Evolutionary conservation across 352 stramenopile species (phyloP).

Genomic region (Thraustotheca clavata): DNA sequence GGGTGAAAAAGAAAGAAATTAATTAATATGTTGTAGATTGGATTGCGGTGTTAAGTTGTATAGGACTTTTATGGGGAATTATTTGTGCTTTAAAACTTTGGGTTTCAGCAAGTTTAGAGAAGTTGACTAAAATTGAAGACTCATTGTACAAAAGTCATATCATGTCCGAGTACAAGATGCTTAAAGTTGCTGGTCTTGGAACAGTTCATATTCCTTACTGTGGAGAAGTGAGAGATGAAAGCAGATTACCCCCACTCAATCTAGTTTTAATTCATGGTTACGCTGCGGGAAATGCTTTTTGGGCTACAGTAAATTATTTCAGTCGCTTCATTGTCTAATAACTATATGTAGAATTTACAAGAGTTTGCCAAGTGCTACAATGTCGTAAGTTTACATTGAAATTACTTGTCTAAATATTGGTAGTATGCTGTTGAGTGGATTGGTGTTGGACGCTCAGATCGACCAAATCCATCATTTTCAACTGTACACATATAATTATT

Average conservation of each 20-base stretch:
- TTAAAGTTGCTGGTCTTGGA: constrained; percentile 51
- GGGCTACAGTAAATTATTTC: constrained; percentile 48
- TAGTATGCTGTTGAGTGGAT: constrained; percentile 81
- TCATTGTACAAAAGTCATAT: constrained; percentile 61
- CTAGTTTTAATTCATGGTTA: constrained; percentile 80
- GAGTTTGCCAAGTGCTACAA: constrained; percentile 67
- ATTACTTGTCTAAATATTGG: constrained; percentile 3
- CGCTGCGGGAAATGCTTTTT: constrained; percentile 65
- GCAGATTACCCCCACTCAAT: constrained; percentile 35
- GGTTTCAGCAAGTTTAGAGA: constrained; percentile 48
- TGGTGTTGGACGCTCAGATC: constrained; percentile 62
- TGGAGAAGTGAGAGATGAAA: constrained; percentile 35
- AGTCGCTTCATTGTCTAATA: not conserved
- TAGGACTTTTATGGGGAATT: constrained; percentile 40
- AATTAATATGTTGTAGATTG: too few relatives aligned
- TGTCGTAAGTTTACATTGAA: constrained; percentile 42
- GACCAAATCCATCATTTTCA: constrained; percentile 47
- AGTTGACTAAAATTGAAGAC: constrained; percentile 28
- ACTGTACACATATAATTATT: constrained; percentile 33
- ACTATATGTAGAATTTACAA: constrained; percentile 49
- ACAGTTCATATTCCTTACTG: constrained; percentile 73
- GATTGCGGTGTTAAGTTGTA: constrained; percentile 25
- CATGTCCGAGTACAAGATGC: constrained; percentile 40
- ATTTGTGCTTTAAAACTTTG: constrained; percentile 38
- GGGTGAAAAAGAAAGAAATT: too few relatives aligned